Evolutionary conservation across 305 asterid species (phyloP).

Genomic region (Fraxinus latifolia): DNA sequence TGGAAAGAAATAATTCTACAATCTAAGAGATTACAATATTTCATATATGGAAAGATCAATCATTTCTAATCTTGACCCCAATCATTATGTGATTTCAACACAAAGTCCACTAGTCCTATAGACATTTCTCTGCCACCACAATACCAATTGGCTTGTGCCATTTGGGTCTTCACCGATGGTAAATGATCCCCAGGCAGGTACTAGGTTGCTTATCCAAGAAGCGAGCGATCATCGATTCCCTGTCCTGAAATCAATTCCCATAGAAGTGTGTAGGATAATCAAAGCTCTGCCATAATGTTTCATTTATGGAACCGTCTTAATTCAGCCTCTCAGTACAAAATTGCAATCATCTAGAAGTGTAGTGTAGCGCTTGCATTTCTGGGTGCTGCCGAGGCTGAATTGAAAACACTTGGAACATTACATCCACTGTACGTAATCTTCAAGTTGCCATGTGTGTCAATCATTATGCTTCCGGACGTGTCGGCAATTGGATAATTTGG

Average conservation of each 20-base stretch:
- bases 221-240: conserved; percentile 22
- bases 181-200: conserved; percentile 19
- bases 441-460: conserved; percentile 19
- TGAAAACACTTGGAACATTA: background rate
- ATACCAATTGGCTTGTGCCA: conserved; percentile 24
- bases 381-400: background rate
- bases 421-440: conserved; percentile 15
- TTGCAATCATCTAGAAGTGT: conserved; percentile 14
- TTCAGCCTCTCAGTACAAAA: conserved; percentile 16
- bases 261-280: conserved; percentile 19
- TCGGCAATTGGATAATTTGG: background rate
- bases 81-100: too few species aligned
- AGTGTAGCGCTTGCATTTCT: conserved; percentile 10
- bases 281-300: conserved; percentile 19
- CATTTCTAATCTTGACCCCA: too few species aligned
- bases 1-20: too few species aligned
- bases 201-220: conserved; percentile 16
- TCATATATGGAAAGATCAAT: too few species aligned
- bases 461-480: background rate
- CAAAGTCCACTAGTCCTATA: conserved; percentile 21
- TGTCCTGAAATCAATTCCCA: conserved; percentile 10
- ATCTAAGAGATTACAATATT: too few species aligned
- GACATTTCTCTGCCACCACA: conserved; percentile 25
- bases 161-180: conserved; percentile 19
- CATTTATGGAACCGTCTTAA: conserved; percentile 10